phyloP scores from a whole-genome alignment of 768 basidiomycete genomes.

The Macrolepiota fuliginosa region DNA sequence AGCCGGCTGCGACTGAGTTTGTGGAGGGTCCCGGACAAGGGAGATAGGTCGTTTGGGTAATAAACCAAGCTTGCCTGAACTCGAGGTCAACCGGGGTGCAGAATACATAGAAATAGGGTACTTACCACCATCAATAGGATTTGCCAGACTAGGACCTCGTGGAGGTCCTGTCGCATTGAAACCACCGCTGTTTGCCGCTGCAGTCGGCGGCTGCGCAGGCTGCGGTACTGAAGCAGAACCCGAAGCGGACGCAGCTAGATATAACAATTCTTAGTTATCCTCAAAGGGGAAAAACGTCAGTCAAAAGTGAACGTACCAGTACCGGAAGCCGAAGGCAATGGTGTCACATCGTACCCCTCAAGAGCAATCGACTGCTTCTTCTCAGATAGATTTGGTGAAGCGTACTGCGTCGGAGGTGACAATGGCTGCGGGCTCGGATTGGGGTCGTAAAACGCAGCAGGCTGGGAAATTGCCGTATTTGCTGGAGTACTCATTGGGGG shows the following conservation, averaged over 20 bases:
- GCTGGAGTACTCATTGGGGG: not conserved
- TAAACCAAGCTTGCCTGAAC: conserved; percentile 61
- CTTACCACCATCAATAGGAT: conserved; percentile 32
- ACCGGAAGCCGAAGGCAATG: conserved; percentile 3
- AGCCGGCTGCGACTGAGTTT: conserved; percentile 17
- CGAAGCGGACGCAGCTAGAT: not conserved
- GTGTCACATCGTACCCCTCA: conserved; percentile 19
- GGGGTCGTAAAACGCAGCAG: conserved; percentile 31
- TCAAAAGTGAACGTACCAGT: not conserved
- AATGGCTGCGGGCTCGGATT: conserved; percentile 18
- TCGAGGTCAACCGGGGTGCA: not conserved
- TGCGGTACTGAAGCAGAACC: not conserved
- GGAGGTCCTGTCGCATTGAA: conserved; percentile 4
- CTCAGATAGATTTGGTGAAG: conserved; percentile 12
- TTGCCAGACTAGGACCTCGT: conserved; percentile 15
- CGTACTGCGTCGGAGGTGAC: conserved; percentile 11
- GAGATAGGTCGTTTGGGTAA: conserved; percentile 76
- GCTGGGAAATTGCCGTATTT: conserved; percentile 10
- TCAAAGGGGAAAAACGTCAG: not conserved
- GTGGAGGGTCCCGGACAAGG: conserved; percentile 23
- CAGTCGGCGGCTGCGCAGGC: not conserved
- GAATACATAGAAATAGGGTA: not conserved
- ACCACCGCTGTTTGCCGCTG: conserved; percentile 1
- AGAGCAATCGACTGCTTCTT: conserved; percentile 11
- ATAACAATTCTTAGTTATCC: not conserved